Base-by-base conservation (phyloP, 2,329 filamentous ascomycete species). In the Pezicula radicicola region DNA sequence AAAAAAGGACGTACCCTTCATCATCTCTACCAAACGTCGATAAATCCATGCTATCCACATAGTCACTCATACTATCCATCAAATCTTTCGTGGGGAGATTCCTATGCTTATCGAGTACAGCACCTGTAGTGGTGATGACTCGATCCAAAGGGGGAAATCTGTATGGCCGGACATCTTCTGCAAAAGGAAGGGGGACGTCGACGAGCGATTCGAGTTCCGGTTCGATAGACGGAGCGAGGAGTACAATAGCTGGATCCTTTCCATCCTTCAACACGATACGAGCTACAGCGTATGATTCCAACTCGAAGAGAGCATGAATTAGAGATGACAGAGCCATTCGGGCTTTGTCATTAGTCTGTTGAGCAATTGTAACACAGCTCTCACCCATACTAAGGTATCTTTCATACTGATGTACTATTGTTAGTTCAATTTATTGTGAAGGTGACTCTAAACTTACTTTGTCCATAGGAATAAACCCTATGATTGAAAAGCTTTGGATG, bases 41-140 rank as follows among this genome's bases (percentile, higher is more conserved):
- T 2, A 99, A 74, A 63, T 97, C 92, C 93, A 99, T 96, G 7
- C 83, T 84, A 66, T 97, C 91, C 7, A 99, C 91, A 60, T 93
- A 97, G 57, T 90, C 84, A 66, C 85, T 87, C 92, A 99, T 97
- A 1, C 91, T 87, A 46, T 86, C 74, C 49, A 83, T 79, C 21
- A 99, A 77, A 30, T 89, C 83, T 2, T 88, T 78, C 9, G 76
- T 85, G 0, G 94, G 94, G 2, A 99, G 75, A 54, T 95, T 85
- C 35, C 90, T 87, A 59, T 99, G 92, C 61, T 93, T 85, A 10
- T 82, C 89, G 46, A 97, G 74, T 8, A 81, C 79, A 57, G 89
- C 88, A 1, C 93, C 93, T 10, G 85, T 91, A n/a, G 95, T 80
- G 0, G 92, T 97, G 54, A 96, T 74, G 27, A 97, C 87, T 55